Evolutionary conservation across 164 flowering plant genomes (phyloP), one percentile per base, ranked within the genome.

Genomic region (Buxus sempervirens): DNA sequence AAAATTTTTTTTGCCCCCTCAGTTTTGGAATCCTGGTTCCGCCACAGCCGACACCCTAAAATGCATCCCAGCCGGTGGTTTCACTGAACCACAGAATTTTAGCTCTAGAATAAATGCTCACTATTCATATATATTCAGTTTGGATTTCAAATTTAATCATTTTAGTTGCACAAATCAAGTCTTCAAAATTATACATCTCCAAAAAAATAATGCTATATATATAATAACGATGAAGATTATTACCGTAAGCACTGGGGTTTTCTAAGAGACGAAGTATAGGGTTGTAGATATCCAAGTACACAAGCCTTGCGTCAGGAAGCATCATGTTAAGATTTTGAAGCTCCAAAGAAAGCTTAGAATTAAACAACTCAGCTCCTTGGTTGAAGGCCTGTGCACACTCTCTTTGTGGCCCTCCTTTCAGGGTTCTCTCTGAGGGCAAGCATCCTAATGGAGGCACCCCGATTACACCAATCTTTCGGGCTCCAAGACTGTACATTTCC

Each of bases 381-480:
- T 86, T 86, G 42, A 51, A 58, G 0, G 57, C 4, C 3, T 76
- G 73, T 6, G 71, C 80, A 66, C 91, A 83, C 0, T 32, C 61
- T 67, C 86, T 79, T 3, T 36, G 27, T 9, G 13, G 0, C 27
- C 82, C 86, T 19, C 88, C 88, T 8, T 36, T 69, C 14, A 83
- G 23, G 0, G 87, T 85, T 67, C 90, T 74, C 28, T 77, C 80
- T 4, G 82, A 74, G 5, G 88, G 91, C 45, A 84, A 32, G 48
- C 91, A 86, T 10, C 88, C 91, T 2, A 82, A 4, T 9, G 88
- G 87, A 4, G 86, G 86, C 9, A 77, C 74, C 9, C 85, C 60
- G 21, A 70, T 64, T 0, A 80, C 74, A 2, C 64, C 81, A 8
- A 85, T 70, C 60, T 79, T 71, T 27, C 88, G 63, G 21, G 77